Evolutionary conservation across 352 stramenopile genomes (phyloP).

Genomic region (Halophytophthora polymorphica): DNA sequence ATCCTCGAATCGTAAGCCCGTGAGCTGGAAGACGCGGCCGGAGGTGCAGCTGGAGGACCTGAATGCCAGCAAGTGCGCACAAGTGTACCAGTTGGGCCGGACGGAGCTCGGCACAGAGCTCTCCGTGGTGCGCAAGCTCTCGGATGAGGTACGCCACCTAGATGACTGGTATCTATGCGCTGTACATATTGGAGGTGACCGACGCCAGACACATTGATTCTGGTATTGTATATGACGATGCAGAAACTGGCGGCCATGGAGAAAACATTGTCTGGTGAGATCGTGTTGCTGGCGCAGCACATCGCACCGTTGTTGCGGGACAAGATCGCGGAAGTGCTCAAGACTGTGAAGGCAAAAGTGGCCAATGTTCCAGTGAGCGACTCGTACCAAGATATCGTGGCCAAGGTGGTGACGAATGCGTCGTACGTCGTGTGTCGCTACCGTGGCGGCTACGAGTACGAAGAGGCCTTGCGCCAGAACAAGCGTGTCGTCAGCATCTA

Average conservation of each 20-base stretch:
- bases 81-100: constrained; percentile 43
- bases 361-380: constrained; percentile 70
- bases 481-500: constrained; percentile 82
- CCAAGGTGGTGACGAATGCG: constrained; percentile 74
- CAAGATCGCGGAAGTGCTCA: constrained; percentile 61
- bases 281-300: constrained; percentile 75
- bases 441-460: constrained; percentile 75
- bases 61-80: constrained; percentile 32
- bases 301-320: constrained; percentile 63
- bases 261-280: constrained; percentile 44
- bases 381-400: constrained; percentile 73
- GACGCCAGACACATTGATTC: constrained; percentile 1
- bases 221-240: constrained; percentile 1
- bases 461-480: constrained; percentile 61
- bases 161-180: neutral
- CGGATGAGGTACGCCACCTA: constrained; percentile 34
- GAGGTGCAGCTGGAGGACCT: constrained; percentile 53
- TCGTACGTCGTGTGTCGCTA: constrained; percentile 84
- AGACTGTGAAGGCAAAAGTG: constrained; percentile 71
- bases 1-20: constrained; percentile 12
- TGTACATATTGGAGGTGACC: neutral
- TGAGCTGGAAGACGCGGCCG: constrained; percentile 48
- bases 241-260: constrained; percentile 58
- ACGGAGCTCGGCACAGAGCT: constrained; percentile 40
- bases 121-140: constrained; percentile 44